Evolutionary conservation across 2,329 filamentous ascomycete species (phyloP).

Genomic region (Alternaria triticina): DNA sequence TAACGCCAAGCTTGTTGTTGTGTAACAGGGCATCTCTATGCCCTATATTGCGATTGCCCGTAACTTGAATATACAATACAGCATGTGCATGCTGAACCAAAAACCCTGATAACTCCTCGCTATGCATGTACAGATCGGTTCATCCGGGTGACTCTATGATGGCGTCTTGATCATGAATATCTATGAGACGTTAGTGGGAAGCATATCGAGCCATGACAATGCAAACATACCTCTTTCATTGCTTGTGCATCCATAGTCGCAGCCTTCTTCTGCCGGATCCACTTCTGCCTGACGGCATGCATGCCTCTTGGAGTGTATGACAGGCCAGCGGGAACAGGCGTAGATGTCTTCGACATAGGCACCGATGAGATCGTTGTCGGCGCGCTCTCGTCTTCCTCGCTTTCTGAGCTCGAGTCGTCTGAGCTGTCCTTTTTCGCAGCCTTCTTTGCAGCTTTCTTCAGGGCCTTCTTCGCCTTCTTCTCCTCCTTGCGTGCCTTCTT

Average conservation of each 20-base stretch:
- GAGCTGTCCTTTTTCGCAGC: slow-evolving; percentile 33
- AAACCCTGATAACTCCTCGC: slow-evolving; percentile 34
- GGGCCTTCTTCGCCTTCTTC: slow-evolving; percentile 57
- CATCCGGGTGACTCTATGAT: slow-evolving; percentile 18
- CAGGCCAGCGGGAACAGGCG: slow-evolving; percentile 51
- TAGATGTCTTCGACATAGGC: slow-evolving; percentile 51
- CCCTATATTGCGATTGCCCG: background rate
- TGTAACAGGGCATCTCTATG: background rate
- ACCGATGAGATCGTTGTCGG: slow-evolving; percentile 34
- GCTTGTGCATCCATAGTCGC: slow-evolving; percentile 82
- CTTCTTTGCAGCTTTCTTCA: slow-evolving; percentile 54
- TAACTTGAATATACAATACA: background rate
- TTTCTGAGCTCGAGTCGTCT: slow-evolving; percentile 36
- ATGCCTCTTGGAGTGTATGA: slow-evolving; percentile 60
- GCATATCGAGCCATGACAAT: background rate
- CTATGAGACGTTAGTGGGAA: slow-evolving; percentile 24
- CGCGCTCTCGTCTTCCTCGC: slow-evolving; percentile 38
- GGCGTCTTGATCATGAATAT: slow-evolving; percentile 49
- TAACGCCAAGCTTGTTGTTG: background rate
- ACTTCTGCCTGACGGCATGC: slow-evolving; percentile 77
- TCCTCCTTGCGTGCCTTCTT: slow-evolving; percentile 55
- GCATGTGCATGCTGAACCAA: background rate
- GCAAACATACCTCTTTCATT: slow-evolving; percentile 74
- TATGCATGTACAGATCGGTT: slow-evolving; percentile 28
- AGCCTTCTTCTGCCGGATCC: slow-evolving; percentile 87